These are phyloP conservation scores for Xylaria sp. DNA, from an alignment of 2,329 filamentous ascomycete genomes.

Conservation along the genomic window DNA sequence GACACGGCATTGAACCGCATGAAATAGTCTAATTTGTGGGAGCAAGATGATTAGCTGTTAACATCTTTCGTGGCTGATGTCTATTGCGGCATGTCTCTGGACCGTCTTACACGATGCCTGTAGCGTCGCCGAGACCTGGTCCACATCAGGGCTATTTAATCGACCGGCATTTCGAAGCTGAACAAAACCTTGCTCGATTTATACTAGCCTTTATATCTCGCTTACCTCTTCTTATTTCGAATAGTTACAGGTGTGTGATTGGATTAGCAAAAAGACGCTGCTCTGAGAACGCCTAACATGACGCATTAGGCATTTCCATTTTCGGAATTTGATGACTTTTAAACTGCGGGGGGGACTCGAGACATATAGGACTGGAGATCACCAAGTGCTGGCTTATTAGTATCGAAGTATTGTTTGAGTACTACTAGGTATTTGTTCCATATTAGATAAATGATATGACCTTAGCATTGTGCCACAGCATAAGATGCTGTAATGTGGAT, in stretches of 20 bases:
- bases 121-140: background rate
- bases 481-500: no score
- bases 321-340: background rate
- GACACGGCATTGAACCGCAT: background rate
- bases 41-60: background rate
- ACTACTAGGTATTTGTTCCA: no score
- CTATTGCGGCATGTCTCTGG: conserved; percentile 26
- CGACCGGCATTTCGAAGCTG: conserved; percentile 2
- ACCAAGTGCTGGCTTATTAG: no score
- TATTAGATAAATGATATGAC: no score
- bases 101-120: conserved; percentile 26
- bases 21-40: background rate
- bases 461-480: no score
- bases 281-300: background rate
- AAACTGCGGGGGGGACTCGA: no score
- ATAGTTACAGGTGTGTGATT: background rate
- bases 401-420: no score
- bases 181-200: background rate
- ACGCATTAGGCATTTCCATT: background rate
- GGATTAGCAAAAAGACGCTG: background rate
- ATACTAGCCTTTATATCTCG: no score
- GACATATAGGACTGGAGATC: no score
- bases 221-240: conserved; percentile 29
- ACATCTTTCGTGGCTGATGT: no score
- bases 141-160: background rate